Base-by-base conservation (phyloP, 768 basidiomycete genomes). In the Sarcodon aspratus region DNA sequence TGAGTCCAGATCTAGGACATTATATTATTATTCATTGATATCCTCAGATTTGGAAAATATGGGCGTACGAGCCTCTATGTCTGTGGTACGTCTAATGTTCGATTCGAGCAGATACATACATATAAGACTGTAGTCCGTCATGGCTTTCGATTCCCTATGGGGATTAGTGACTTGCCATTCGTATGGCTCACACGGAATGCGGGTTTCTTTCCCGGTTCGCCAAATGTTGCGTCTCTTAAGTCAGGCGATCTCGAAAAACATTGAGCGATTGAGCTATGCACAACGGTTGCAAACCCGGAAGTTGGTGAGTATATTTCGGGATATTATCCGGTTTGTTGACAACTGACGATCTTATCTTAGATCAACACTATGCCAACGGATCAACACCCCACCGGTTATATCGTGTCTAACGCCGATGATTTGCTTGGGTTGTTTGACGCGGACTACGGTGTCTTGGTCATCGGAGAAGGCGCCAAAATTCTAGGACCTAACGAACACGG, bases 31-130 rank as follows among this genome's bases (percentile, higher is more conserved):
- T 53, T 52, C 21, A 33, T 54, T 50, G 32, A 48, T 44, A 44
- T 18, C 33, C 32, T 17, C 9, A 82, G 84, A 87, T 65, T 69
- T 87, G 36, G 77, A 71, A 32, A 88, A 89, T 57, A 88, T 91
- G 85, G 80, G 79, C 35, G 85, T 90, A 0, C 74, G 85, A 36
- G 82, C 86, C 1, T 86, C 84, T 7, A 89, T 89, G 85, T 88
- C 85, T n/a, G 74, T 90, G 43, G 82, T 85, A 59, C 61, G 79
- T 69, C 8, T 5, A 2, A 31, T 18, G 15, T 12, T 15, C 31
- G 17, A 27, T 21, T 21, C 50, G 18, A 17, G 8, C 1, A 35
- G n/a, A 33, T 9, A 7, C 33, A 45, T 35, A 33, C 31, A 8
- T 27, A 10, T 17, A 12, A 48, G 40, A 17, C 46, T 36, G 15